Evolutionary conservation across 192 early-diverging fungal species (phyloP).

Genomic region (Pecoramyces ruminantium): DNA sequence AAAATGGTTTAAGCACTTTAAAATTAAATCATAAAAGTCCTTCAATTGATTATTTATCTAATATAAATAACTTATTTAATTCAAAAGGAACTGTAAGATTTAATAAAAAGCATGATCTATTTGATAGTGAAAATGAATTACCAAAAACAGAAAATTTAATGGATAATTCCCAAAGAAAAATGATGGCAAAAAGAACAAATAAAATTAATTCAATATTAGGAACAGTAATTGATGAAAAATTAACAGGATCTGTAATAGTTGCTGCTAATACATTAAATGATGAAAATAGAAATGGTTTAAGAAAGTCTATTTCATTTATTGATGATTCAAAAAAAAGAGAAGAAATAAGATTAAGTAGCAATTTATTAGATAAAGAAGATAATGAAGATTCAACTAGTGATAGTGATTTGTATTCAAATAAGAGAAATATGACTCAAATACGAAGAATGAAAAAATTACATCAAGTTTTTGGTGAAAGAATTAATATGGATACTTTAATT

Average conservation of each 20-base stretch:
- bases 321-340: no score
- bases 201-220: not conserved
- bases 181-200: not conserved
- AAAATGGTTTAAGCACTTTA: not conserved
- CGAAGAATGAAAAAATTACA: not conserved
- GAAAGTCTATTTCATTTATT: not conserved
- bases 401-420: not conserved
- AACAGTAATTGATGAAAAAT: not conserved
- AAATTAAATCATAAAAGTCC: not conserved
- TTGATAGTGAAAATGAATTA: not conserved
- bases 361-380: not conserved
- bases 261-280: not conserved
- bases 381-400: not conserved
- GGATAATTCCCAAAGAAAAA: not conserved
- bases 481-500: not conserved
- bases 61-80: not conserved
- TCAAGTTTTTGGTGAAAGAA: not conserved
- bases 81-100: not conserved
- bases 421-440: not conserved
- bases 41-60: not conserved
- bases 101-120: not conserved
- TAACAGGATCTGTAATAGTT: not conserved
- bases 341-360: no score
- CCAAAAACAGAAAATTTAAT: not conserved
- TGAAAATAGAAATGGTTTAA: not conserved